Conservation (phyloP, 2,329 filamentous ascomycete genomes). For the Nemania abortiva region DNA sequence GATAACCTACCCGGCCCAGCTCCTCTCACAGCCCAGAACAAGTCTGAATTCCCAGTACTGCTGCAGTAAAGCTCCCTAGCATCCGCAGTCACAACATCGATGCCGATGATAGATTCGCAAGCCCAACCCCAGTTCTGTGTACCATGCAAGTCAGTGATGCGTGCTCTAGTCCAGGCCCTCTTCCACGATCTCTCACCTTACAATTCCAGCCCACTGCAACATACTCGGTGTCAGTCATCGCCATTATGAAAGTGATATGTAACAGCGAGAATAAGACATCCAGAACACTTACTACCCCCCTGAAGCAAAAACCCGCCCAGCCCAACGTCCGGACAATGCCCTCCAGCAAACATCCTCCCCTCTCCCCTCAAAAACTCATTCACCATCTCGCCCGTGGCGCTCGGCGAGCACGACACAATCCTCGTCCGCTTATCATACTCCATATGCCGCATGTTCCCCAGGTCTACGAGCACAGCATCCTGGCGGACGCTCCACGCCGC, state of each 20-base stretch:
- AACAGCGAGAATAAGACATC: neutral
- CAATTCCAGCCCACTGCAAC: slow-evolving; percentile 66
- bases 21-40: slow-evolving; percentile 64
- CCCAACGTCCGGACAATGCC: slow-evolving; percentile 68
- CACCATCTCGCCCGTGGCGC: slow-evolving; percentile 59
- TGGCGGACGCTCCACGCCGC: slow-evolving; percentile 63
- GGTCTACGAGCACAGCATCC: slow-evolving; percentile 58
- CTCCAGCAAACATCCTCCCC: slow-evolving; percentile 63
- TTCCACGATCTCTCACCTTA: slow-evolving; percentile 51
- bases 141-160: slow-evolving; percentile 4
- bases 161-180: neutral
- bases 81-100: slow-evolving; percentile 63
- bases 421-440: slow-evolving; percentile 54
- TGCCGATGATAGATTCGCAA: slow-evolving; percentile 59
- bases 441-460: slow-evolving; percentile 51
- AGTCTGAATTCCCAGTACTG: slow-evolving; percentile 56
- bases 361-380: slow-evolving; percentile 55
- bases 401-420: slow-evolving; percentile 59
- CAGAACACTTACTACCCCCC: slow-evolving; percentile 56
- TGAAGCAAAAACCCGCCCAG: slow-evolving; percentile 68
- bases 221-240: neutral
- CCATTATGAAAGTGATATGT: neutral
- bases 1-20: slow-evolving; percentile 55
- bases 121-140: slow-evolving; percentile 67
- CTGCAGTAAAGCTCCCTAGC: slow-evolving; percentile 55